These are phyloP conservation scores for Lentinus brumalis DNA, from an alignment of 768 basidiomycete genomes.

Conservation along the genomic window DNA sequence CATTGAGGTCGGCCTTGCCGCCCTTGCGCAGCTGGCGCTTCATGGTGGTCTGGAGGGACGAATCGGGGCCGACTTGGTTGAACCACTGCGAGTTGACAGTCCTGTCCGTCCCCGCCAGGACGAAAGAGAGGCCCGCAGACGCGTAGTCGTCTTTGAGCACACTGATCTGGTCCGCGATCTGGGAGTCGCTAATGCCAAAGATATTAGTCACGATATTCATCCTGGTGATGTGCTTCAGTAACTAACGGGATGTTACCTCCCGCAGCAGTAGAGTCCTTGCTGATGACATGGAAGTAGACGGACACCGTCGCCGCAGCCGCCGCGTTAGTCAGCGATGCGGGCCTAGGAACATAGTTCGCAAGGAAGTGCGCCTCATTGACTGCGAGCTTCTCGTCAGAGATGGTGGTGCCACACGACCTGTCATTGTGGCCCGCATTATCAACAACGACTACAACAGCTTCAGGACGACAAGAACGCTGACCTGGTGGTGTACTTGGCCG, in stretches of 20 bases:
- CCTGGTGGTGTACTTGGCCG: not conserved
- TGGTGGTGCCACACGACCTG: constrained; percentile 42
- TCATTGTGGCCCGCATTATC: not conserved
- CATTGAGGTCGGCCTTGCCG: constrained; percentile 43
- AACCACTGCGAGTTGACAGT: constrained; percentile 52
- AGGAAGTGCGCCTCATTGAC: constrained; percentile 44
- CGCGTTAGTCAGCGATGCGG: not conserved
- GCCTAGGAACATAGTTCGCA: constrained; percentile 38
- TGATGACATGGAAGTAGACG: constrained; percentile 49
- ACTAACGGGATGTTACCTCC: constrained; percentile 48
- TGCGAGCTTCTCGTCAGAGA: constrained; percentile 38
- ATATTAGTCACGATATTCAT: not conserved
- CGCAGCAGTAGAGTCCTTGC: constrained; percentile 37
- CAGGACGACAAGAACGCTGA: not conserved
- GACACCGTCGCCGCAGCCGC: constrained; percentile 30
- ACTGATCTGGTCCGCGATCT: constrained; percentile 43
- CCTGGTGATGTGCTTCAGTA: not conserved
- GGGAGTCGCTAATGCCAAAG: constrained; percentile 31
- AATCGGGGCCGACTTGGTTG: constrained; percentile 40
- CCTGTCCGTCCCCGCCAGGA: constrained; percentile 43
- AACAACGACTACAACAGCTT: no score
- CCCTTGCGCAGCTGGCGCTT: constrained; percentile 49
- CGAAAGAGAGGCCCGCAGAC: constrained; percentile 39
- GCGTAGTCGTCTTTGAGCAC: constrained; percentile 47
- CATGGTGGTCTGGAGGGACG: constrained; percentile 46